These are phyloP conservation scores for Exsudoporus floridanus DNA, from an alignment of 1,284 basidiomycete species.

Conservation along the genomic window DNA sequence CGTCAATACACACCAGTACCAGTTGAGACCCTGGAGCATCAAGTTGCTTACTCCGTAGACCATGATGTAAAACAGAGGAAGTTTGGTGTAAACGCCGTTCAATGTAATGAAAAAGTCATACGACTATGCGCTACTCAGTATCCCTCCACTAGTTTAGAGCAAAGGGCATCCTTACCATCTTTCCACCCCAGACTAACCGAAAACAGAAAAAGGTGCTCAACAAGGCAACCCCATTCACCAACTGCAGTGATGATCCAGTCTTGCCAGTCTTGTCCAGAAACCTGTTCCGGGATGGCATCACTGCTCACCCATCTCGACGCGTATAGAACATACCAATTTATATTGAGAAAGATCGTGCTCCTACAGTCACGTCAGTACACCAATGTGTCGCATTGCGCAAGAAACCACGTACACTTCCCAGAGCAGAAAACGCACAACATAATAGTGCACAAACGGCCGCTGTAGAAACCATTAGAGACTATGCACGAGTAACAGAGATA, in stretches of 20 bases:
- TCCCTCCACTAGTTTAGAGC: neutral
- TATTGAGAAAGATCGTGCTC: slow-evolving; percentile 76
- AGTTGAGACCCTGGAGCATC: slow-evolving; percentile 63
- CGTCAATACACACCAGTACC: slow-evolving; percentile 57
- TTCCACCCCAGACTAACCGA: slow-evolving; percentile 64
- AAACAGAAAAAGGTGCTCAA: slow-evolving; percentile 60
- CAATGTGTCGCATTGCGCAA: slow-evolving; percentile 1
- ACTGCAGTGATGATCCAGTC: slow-evolving; percentile 63
- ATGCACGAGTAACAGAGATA: neutral
- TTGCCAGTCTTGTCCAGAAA: slow-evolving; percentile 71
- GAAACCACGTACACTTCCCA: slow-evolving; percentile 63
- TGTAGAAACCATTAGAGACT: slow-evolving; percentile 31
- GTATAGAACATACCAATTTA: slow-evolving; percentile 56
- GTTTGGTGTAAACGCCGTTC: slow-evolving; percentile 44
- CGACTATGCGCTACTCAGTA: slow-evolving; percentile 44
- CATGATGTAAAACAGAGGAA: slow-evolving; percentile 48
- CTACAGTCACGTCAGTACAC: slow-evolving; percentile 34
- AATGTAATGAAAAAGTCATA: slow-evolving; percentile 61
- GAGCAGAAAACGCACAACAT: slow-evolving; percentile 64
- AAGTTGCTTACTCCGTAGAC: slow-evolving; percentile 58
- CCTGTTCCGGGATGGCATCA: slow-evolving; percentile 38
- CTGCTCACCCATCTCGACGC: neutral
- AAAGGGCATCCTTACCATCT: slow-evolving; percentile 49
- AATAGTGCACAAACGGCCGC: slow-evolving; percentile 75
- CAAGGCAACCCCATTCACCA: slow-evolving; percentile 66